phyloP scores from a whole-genome alignment of 2,329 filamentous ascomycete genomes.

The Boeremia exigua region DNA sequence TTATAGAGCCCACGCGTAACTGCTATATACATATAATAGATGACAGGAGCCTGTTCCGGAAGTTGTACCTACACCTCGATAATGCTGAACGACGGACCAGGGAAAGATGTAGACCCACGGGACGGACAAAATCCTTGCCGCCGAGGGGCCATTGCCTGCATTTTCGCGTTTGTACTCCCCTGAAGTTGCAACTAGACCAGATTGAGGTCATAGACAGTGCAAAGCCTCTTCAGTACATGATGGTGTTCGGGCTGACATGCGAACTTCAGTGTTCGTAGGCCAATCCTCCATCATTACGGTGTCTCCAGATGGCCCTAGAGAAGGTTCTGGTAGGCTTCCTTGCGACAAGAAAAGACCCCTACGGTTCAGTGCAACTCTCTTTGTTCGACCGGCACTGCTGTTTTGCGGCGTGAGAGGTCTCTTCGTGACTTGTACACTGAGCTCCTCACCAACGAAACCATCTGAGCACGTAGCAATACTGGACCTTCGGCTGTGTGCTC shows the following conservation, averaged over 20 bases:
- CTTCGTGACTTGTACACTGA: neutral
- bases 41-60: too few species aligned
- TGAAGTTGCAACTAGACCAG: too few species aligned
- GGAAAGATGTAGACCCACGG: too few species aligned
- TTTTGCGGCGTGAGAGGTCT: neutral
- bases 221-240: neutral
- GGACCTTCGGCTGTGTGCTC: neutral
- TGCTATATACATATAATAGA: too few species aligned
- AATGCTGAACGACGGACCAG: too few species aligned
- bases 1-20: too few species aligned
- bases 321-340: conserved; percentile 14
- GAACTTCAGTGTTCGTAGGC: neutral
- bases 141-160: too few species aligned
- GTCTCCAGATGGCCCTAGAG: neutral
- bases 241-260: neutral
- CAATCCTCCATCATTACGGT: neutral
- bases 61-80: too few species aligned
- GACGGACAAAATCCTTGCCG: too few species aligned
- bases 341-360: conserved; percentile 12
- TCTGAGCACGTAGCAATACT: conserved; percentile 11
- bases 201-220: too few species aligned
- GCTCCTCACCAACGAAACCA: conserved; percentile 21
- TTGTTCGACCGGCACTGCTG: neutral
- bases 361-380: neutral
- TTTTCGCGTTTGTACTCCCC: too few species aligned